A percentile compares a stretch with the other conserved stretches of the same genome.
Evolutionary conservation across 257 asterid genomes (phyloP).

Genomic region (Rubia yunnanensis): DNA sequence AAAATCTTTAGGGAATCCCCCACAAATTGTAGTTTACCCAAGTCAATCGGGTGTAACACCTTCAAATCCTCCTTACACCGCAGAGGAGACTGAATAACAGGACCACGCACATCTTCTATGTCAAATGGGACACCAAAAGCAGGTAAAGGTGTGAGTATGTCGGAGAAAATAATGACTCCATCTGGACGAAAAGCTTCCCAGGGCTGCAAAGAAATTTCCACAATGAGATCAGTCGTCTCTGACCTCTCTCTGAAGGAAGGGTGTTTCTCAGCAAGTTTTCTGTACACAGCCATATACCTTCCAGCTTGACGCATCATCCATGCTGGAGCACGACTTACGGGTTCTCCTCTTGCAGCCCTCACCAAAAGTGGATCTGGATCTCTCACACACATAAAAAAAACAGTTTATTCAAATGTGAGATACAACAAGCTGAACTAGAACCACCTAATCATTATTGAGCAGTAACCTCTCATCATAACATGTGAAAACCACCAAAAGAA

Average conservation of each 20-base stretch:
- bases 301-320: conserved; percentile 99
- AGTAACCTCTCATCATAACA: background rate
- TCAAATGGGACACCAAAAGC: conserved; percentile 98
- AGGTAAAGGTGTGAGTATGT: conserved; percentile 91
- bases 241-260: conserved; percentile 99
- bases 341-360: conserved; percentile 86
- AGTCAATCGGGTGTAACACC: conserved; percentile 63
- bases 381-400: background rate
- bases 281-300: conserved; percentile 91
- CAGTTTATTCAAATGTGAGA: background rate
- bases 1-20: conserved; percentile 77
- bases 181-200: conserved; percentile 96
- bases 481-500: background rate
- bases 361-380: conserved; percentile 83
- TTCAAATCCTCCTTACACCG: conserved; percentile 71
- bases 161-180: conserved; percentile 94
- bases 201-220: conserved; percentile 98
- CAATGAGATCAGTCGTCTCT: conserved; percentile 99
- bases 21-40: conserved; percentile 71
- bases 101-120: conserved; percentile 88
- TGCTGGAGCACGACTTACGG: conserved; percentile 85
- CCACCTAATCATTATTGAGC: background rate
- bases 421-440: background rate
- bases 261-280: conserved; percentile 91
- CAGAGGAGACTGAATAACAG: conserved; percentile 77